These are phyloP conservation scores for Epichloe glyceriae DNA, from an alignment of 2,329 filamentous ascomycete genomes.

Conservation along the genomic window DNA sequence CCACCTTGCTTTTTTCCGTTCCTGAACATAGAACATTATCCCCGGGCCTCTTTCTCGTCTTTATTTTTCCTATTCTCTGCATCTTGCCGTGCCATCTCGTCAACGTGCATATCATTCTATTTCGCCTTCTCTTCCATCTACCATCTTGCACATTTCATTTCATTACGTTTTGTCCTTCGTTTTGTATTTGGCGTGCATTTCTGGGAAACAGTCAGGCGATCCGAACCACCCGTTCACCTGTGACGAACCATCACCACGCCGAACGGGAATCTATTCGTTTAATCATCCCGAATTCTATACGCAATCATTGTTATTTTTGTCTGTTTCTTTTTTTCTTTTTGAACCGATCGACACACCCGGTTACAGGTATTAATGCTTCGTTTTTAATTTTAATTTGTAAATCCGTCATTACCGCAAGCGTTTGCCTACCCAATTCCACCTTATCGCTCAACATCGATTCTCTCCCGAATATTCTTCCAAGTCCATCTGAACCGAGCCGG, in stretches of 20 bases:
- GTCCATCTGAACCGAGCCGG: constrained; percentile 1
- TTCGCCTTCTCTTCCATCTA: neutral
- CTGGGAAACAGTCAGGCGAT: neutral
- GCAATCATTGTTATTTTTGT: constrained; percentile 1
- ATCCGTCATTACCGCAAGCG: neutral
- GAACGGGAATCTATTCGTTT: neutral
- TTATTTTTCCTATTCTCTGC: neutral
- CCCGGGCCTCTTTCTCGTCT: neutral
- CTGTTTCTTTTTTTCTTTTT: constrained; percentile 6
- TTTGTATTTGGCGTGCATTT: constrained; percentile 2
- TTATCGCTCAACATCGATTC: neutral
- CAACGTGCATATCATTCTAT: neutral
- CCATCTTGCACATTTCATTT: neutral
- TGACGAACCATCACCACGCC: neutral
- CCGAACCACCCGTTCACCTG: neutral
- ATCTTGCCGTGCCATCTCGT: neutral
- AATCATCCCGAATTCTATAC: neutral
- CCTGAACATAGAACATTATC: neutral
- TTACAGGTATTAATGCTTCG: constrained; percentile 4
- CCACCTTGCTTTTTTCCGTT: neutral
- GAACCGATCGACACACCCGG: neutral
- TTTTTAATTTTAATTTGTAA: constrained; percentile 9
- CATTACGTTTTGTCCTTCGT: neutral
- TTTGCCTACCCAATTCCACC: neutral
- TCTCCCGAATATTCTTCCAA: neutral